phyloP scores from a whole-genome alignment of 345 rosid genomes.

The Combretum micranthum region DNA sequence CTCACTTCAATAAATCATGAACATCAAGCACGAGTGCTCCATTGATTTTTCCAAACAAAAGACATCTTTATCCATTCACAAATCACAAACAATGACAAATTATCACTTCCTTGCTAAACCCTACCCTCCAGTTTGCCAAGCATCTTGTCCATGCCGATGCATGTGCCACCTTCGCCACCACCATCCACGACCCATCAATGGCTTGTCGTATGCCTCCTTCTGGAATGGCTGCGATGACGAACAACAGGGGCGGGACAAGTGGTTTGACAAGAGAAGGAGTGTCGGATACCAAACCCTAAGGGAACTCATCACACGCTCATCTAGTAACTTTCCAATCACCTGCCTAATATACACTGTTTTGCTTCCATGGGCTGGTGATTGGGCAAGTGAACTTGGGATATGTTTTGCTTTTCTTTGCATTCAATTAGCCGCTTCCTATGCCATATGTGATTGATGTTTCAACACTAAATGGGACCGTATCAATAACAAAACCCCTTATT shows the following conservation, averaged over 20 bases:
- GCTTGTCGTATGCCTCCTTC: conserved; percentile 37
- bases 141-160: conserved; percentile 40
- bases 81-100: conserved; percentile 20
- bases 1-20: too few relatives aligned
- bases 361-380: conserved; percentile 43
- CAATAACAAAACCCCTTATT: conserved; percentile 6
- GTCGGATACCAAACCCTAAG: conserved; percentile 30
- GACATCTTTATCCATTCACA: conserved; percentile 19
- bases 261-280: conserved; percentile 26
- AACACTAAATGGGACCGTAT: conserved; percentile 15
- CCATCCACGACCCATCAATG: conserved; percentile 20
- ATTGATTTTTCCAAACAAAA: conserved; percentile 57
- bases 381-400: conserved; percentile 38
- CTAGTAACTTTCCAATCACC: conserved; percentile 17
- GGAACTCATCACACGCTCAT: conserved; percentile 22
- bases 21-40: too few relatives aligned
- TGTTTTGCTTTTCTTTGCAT: conserved; percentile 46
- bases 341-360: conserved; percentile 41
- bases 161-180: conserved; percentile 41
- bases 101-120: conserved; percentile 31
- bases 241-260: conserved; percentile 15
- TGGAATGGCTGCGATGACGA: conserved; percentile 61
- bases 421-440: conserved; percentile 57
- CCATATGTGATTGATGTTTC: conserved; percentile 47
- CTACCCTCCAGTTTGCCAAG: conserved; percentile 49